These are phyloP conservation scores for Clarireedia homoeocarpa DNA, from an alignment of 2,329 filamentous ascomycete genomes.

Conservation along the genomic window DNA sequence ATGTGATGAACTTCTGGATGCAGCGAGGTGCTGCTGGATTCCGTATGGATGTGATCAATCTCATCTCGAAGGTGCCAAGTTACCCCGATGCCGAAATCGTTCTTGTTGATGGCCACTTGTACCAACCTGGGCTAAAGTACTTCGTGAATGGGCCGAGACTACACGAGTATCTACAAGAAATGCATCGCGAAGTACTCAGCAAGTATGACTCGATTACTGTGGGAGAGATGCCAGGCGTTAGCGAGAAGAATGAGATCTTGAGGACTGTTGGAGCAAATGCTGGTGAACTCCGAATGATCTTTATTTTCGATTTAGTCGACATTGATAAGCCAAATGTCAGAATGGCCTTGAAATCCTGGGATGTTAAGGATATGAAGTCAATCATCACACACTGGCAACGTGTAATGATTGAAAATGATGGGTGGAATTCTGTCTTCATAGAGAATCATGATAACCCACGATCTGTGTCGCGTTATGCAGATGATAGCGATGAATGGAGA, in stretches of 20 bases:
- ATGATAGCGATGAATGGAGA: constrained; percentile 35
- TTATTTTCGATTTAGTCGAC: constrained; percentile 53
- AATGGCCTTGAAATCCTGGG: constrained; percentile 26
- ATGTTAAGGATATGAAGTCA: constrained; percentile 34
- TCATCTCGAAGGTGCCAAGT: constrained; percentile 53
- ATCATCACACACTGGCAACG: constrained; percentile 44
- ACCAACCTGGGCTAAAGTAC: constrained; percentile 37
- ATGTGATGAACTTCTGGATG: constrained; percentile 68
- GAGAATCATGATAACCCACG: constrained; percentile 51
- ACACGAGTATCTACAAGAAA: constrained; percentile 40
- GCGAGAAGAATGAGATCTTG: constrained; percentile 41
- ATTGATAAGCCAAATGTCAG: not conserved
- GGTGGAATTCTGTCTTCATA: constrained; percentile 50
- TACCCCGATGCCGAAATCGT: constrained; percentile 44
- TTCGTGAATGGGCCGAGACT: constrained; percentile 52
- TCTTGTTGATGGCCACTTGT: constrained; percentile 24
- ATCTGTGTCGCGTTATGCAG: constrained; percentile 39
- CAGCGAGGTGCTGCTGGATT: constrained; percentile 48
- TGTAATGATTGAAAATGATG: constrained; percentile 42
- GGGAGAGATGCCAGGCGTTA: constrained; percentile 40
- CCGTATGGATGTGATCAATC: constrained; percentile 60
- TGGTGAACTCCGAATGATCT: constrained; percentile 62
- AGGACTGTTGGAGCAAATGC: constrained; percentile 46
- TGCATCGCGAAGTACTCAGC: constrained; percentile 24
- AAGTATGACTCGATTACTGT: constrained; percentile 42